These are phyloP conservation scores for Erodium texanum DNA, from an alignment of 441 rosid species.

Conservation along the genomic window DNA sequence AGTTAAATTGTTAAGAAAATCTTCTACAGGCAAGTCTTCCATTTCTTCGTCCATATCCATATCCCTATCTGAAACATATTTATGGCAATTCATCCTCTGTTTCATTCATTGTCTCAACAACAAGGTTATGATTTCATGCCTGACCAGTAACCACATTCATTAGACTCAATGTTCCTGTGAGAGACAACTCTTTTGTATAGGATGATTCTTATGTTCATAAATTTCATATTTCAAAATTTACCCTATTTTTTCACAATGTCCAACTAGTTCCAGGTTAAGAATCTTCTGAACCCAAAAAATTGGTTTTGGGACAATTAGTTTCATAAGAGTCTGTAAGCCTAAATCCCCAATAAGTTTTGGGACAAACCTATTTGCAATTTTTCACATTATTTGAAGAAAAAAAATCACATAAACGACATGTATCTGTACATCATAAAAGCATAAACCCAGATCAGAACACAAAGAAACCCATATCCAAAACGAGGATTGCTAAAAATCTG, in stretches of 20 bases:
- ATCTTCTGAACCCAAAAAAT: not conserved
- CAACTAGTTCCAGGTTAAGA: not conserved
- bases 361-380: not conserved
- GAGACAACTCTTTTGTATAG: not conserved
- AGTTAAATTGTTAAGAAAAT: not conserved
- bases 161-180: not conserved
- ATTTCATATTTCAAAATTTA: not conserved
- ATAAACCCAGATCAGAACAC: slow-evolving; percentile 12
- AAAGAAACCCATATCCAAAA: not conserved
- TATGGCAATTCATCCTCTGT: not conserved
- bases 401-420: not conserved
- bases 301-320: not conserved
- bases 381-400: slow-evolving; percentile 6
- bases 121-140: not conserved
- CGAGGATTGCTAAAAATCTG: not conserved
- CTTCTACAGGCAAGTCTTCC: not conserved
- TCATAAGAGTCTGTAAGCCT: too few species aligned
- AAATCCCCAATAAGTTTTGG: not conserved
- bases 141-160: not conserved
- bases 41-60: not conserved
- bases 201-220: not conserved
- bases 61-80: not conserved
- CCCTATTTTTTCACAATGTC: not conserved
- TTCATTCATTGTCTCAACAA: not conserved
- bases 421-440: not conserved